Evolutionary conservation across 169 alveolate genomes (phyloP).

Genomic region (Cryptosporidium muris): DNA sequence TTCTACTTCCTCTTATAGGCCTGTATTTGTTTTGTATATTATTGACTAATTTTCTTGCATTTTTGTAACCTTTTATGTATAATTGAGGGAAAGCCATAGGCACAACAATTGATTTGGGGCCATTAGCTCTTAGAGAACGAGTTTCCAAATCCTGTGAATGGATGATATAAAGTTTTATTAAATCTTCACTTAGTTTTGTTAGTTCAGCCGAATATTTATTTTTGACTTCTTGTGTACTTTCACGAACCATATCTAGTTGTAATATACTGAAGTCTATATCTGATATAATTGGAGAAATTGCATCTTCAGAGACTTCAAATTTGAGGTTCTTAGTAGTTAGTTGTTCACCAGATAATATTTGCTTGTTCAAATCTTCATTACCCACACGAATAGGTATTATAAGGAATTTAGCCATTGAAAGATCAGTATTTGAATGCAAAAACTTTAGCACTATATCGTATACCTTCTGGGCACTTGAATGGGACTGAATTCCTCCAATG

Average conservation of each 20-base stretch:
- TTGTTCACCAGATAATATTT: constrained; percentile 24
- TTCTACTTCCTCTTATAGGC: constrained; percentile 25
- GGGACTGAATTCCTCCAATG: constrained; percentile 60
- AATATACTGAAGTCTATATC: constrained; percentile 57
- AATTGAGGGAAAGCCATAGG: constrained; percentile 69
- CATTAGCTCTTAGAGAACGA: constrained; percentile 54
- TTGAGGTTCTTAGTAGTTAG: constrained; percentile 16
- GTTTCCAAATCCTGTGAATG: constrained; percentile 43
- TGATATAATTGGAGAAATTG: constrained; percentile 49
- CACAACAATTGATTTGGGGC: constrained; percentile 52
- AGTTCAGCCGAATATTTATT: constrained; percentile 31
- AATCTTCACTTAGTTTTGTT: constrained; percentile 17
- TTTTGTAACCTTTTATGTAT: constrained; percentile 59
- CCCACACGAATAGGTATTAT: constrained; percentile 57
- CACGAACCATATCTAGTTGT: constrained; percentile 52
- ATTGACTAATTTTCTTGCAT: constrained; percentile 43
- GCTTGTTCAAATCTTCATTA: constrained; percentile 37
- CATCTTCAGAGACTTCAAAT: constrained; percentile 42
- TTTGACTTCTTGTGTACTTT: constrained; percentile 34
- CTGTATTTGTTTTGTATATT: constrained; percentile 35
- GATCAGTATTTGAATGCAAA: constrained; percentile 42
- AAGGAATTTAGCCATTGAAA: constrained; percentile 45
- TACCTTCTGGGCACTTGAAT: constrained; percentile 51
- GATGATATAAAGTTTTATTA: constrained; percentile 46
- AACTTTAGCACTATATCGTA: constrained; percentile 38